Base-by-base conservation (phyloP, 2,329 filamentous ascomycete genomes). In the Calcarisporium arbuscula region DNA sequence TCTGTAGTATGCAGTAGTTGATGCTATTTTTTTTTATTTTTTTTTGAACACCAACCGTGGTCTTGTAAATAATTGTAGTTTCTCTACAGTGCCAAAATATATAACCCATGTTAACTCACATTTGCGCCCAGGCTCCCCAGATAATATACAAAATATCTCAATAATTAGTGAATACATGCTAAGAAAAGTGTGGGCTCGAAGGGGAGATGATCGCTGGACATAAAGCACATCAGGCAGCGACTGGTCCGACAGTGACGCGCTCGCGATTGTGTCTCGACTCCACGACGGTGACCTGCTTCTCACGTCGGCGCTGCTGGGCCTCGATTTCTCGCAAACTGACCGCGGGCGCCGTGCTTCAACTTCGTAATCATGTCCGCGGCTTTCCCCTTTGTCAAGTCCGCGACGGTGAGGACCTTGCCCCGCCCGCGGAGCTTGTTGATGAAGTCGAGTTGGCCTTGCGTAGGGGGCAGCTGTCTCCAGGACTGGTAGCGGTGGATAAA, bases 291-390 rank as follows among this genome's bases (percentile, higher is more conserved):
- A 38, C 48, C 23, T 62, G 52, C 40, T 50, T 67, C 32, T 64
- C 58, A 22, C 54, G 61, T 33, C 69, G 70, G 28, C 66, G 72
- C 53, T 71, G 77, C 35, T 69, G 62, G 0, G 61, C 64, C 49
- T 72, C 67, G 38, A 74, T 59, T n/a, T 21, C 51, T 66, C 18
- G 67, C 64, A 53, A 73, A 87, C 62, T 62, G 76, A 42, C 61
- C 84, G 57, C 67, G 75, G 1, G 85, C 86, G 1, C 90, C 90
- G 53, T 92, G 84, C 56, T 82, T 90, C 41, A 95, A 54, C 58
- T 94, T 94, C 7, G 86, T 94, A 44, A 96, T 94, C 82, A 94
- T 89, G 54, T 95, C 89, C 5, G 73, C 73, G 5, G 88, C 89
- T 53, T 77, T 78, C 7, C 90, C 90, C 52, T 89, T 92, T 11